Evolutionary conservation across 176 grass and related monocot species (phyloP), one percentile per base, ranked within the genome.

Genomic region (Musa troglodytarum): DNA sequence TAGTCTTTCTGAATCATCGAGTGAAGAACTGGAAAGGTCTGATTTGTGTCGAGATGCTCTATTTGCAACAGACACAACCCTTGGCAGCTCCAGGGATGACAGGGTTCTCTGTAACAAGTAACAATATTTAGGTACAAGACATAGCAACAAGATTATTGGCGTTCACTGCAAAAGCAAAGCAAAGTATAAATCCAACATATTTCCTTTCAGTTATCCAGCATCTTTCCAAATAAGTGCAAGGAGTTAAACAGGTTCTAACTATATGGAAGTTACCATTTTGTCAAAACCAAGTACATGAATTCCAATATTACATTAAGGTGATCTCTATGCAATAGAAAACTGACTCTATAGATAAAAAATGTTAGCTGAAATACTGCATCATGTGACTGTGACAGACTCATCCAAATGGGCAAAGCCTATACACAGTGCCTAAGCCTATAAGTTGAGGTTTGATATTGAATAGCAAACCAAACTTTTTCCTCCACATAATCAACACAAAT

Each of bases 21-120:
- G 63, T 78, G 86, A 83, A 76, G 81, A 74, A 83, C 77, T 68
- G 54, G 87, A 87, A 82, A 79, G 86, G 49, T 82, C 63, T 50
- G 95, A 85, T 72, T 85, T 87, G 68, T 83, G 84, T 63, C 63
- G 67, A 49, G 90, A 85, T 85, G 88, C 76, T 26, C 79, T 86
- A 76, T 88, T 88, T 83, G 88, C 90, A 56, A 89, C 76, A 65
- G 90, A 80, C 67, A 86, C 87, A 68, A 93, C 83, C 72, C 95
- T 78, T 65, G 90, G 88, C 73, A 99, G 88, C 84, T 99, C 86
- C 43, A 99, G 85, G 26, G 95, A 99, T 77, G 95, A 99, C 78
- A 99, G 76, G 76, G 90, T 94, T 89, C 90, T 99, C 95, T 99
- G 83, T 28, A 89, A 85, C 53, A 28, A 56, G 52, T 4, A 50